Base-by-base conservation (phyloP, 2,329 filamentous ascomycete species). In the Dactylellina drechsleri region DNA sequence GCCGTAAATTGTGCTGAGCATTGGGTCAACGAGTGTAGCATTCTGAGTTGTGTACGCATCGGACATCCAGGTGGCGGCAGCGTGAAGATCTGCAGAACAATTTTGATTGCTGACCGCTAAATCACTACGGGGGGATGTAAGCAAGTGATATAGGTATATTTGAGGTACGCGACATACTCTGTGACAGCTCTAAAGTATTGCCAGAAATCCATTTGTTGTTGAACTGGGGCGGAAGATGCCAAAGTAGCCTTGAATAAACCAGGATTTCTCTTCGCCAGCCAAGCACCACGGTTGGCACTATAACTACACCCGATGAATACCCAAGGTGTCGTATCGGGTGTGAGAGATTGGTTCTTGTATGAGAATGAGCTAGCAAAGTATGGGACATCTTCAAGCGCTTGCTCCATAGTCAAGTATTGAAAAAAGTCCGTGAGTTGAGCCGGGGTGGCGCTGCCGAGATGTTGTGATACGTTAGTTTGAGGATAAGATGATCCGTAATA, bases 301-400 rank as follows among this genome's bases (percentile, higher is more conserved):
- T 79, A 79, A 20, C 76, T 78, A 1, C 72, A 74, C 8, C 78
- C 77, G 56, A 50, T 47, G 16, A 28, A 65, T 15, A 54, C 26
- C 61, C 41, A 62, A 0, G 78, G 78, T 5, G 56, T 65, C n/a
- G 57, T 62, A 18, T 73, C 66, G 7, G 78, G 75, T 13, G 49
- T 72, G 12, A 78, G 54, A 52, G 82, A 81, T 20, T 49, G 40
- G 31, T 61, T 26, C 10, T 60, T 54, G n/a, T 81, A 79, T 56
- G 79, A 80, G 78, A 83, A 84, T 36, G 81, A 79, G 50, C 79
- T 80, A 0, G 82, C 83, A 50, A 84, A 84, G 12, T 74, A 71
- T 6, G 79, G 79, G 5, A 84, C 79, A 76, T 84, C 83, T n/a
- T 82, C 82, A 13, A 84, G 79, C 0, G 82, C 81, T 66, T 84